Evolutionary conservation across 2,329 filamentous ascomycete genomes (phyloP).

Genomic region (Botryotinia narcissicola): DNA sequence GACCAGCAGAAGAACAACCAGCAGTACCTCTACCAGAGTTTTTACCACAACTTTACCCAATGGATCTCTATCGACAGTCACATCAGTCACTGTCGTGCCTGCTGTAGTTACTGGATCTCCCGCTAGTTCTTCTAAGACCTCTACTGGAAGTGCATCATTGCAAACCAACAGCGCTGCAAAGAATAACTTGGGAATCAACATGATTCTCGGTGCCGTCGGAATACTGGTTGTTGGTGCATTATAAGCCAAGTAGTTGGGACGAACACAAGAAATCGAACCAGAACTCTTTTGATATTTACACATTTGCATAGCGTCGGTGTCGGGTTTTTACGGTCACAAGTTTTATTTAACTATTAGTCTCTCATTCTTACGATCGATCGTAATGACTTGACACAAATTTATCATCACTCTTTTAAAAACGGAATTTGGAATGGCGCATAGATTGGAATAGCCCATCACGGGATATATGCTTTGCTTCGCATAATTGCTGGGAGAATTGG

Average conservation of each 20-base stretch:
- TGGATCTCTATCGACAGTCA: slow-evolving; percentile 32
- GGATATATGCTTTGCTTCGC: slow-evolving; percentile 14
- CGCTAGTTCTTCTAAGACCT: slow-evolving; percentile 14
- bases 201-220: slow-evolving; percentile 31
- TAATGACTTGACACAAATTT: slow-evolving; percentile 19
- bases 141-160: slow-evolving; percentile 28
- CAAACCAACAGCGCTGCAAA: slow-evolving; percentile 30
- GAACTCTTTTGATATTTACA: slow-evolving; percentile 20
- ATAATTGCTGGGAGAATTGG: slow-evolving; percentile 15
- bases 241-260: slow-evolving; percentile 21
- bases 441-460: slow-evolving; percentile 16
- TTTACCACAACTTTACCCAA: slow-evolving; percentile 33
- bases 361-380: slow-evolving; percentile 23
- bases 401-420: slow-evolving; percentile 15
- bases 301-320: slow-evolving; percentile 22
- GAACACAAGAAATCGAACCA: slow-evolving; percentile 4
- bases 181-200: slow-evolving; percentile 25
- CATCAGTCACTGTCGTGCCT: slow-evolving; percentile 32
- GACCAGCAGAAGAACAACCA: slow-evolving; percentile 18
- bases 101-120: slow-evolving; percentile 27
- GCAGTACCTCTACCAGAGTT: slow-evolving; percentile 24
- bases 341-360: slow-evolving; percentile 21
- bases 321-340: slow-evolving; percentile 16
- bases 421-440: slow-evolving; percentile 20
- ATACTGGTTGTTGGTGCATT: slow-evolving; percentile 27